These are phyloP conservation scores for Plasmodium adleri DNA, from an alignment of 169 alveolate genomes.

Conservation along the genomic window DNA sequence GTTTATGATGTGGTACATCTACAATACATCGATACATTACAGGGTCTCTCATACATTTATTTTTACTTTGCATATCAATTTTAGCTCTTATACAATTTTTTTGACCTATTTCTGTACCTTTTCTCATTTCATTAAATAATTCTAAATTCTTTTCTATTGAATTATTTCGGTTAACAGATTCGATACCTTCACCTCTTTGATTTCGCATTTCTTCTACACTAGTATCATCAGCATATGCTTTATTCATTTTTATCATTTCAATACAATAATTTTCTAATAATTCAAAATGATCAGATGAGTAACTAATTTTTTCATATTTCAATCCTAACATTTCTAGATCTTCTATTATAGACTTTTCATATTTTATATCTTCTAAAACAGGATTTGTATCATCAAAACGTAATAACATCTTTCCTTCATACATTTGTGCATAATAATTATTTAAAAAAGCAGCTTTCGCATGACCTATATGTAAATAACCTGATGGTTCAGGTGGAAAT, in stretches of 20 bases:
- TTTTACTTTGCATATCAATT: slow-evolving; percentile 94
- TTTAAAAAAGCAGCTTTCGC: slow-evolving; percentile 98
- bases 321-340: slow-evolving; percentile 94
- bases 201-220: slow-evolving; percentile 96
- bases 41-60: slow-evolving; percentile 99
- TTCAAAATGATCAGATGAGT: slow-evolving; percentile 97
- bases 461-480: slow-evolving; percentile 99
- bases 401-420: slow-evolving; percentile 95
- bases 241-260: slow-evolving; percentile 89
- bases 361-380: slow-evolving; percentile 95
- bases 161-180: slow-evolving; percentile 88
- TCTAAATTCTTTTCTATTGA: slow-evolving; percentile 93
- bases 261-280: slow-evolving; percentile 89
- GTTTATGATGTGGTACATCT: slow-evolving; percentile 94
- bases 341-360: slow-evolving; percentile 93
- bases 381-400: slow-evolving; percentile 99
- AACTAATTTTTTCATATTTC: slow-evolving; percentile 91
- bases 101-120: slow-evolving; percentile 91
- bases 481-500: slow-evolving; percentile 99
- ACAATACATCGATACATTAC: slow-evolving; percentile 95
- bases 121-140: slow-evolving; percentile 91
- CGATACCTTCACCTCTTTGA: slow-evolving; percentile 96
- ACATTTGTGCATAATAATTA: slow-evolving; percentile 95
- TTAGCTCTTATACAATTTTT: slow-evolving; percentile 98
- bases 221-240: slow-evolving; percentile 98